Evolutionary conservation across 2,329 filamentous ascomycete species (phyloP).

Genomic region (Polytolypa hystricis): DNA sequence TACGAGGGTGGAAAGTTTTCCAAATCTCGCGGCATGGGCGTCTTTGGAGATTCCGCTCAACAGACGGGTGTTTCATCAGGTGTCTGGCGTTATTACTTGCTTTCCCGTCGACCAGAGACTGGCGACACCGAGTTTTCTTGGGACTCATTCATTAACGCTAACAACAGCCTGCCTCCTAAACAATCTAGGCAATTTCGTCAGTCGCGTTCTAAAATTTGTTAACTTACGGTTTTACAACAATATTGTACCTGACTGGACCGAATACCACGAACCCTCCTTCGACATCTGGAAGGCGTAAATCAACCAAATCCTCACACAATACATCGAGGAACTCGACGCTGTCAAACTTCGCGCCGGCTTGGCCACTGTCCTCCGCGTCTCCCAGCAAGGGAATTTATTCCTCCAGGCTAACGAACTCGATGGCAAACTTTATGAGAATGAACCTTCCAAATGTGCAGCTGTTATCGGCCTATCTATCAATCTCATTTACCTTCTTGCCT

Average conservation of each 20-base stretch:
- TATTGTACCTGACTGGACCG: slow-evolving; percentile 38
- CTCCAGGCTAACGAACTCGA: slow-evolving; percentile 39
- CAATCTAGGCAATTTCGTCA: slow-evolving; percentile 44
- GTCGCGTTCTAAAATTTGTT: slow-evolving; percentile 43
- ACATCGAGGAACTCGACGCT: slow-evolving; percentile 35
- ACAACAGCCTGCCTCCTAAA: slow-evolving; percentile 43
- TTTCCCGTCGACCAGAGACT: slow-evolving; percentile 40
- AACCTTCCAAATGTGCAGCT: slow-evolving; percentile 39
- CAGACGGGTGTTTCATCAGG: slow-evolving; percentile 41
- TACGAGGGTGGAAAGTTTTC: slow-evolving; percentile 39
- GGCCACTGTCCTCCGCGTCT: slow-evolving; percentile 35
- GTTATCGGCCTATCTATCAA: slow-evolving; percentile 39
- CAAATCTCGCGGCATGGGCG: slow-evolving; percentile 40
- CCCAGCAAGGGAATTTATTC: slow-evolving; percentile 38
- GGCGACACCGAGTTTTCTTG: slow-evolving; percentile 43
- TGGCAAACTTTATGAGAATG: slow-evolving; percentile 37
- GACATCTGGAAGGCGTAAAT: slow-evolving; percentile 10
- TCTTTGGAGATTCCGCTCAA: slow-evolving; percentile 41
- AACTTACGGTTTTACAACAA: slow-evolving; percentile 40
- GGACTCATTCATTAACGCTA: slow-evolving; percentile 40
- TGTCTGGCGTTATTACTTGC: slow-evolving; percentile 43
- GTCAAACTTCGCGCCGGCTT: slow-evolving; percentile 40
- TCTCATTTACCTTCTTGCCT: slow-evolving; percentile 40
- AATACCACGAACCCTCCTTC: slow-evolving; percentile 28
- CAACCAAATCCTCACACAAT: slow-evolving; percentile 9